Evolutionary conservation across 2,329 filamentous ascomycete species (phyloP).

Genomic region (Arthrobotrys sinensis): DNA sequence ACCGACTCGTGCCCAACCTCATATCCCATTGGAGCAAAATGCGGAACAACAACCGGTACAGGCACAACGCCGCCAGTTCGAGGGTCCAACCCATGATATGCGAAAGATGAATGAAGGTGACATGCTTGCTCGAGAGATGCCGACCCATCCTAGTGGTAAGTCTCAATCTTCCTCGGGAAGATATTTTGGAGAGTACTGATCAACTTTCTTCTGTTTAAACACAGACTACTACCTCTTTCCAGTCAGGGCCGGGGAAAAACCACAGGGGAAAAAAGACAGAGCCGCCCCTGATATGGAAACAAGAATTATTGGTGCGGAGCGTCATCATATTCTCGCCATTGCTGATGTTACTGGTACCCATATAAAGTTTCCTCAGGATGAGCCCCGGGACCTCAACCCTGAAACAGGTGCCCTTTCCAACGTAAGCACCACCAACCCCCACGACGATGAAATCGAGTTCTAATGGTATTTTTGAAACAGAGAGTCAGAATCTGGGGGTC

Average conservation of each 20-base stretch:
- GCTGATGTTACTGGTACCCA: conserved; percentile 53
- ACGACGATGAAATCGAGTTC: not conserved
- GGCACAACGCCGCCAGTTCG: conserved; percentile 8
- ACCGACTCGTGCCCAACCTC: not conserved
- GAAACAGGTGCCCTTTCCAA: conserved; percentile 7
- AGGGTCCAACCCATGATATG: conserved; percentile 43
- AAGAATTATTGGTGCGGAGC: conserved; percentile 39
- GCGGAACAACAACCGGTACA: not conserved
- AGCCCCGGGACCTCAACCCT: conserved; percentile 34
- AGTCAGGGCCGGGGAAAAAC: conserved; percentile 20
- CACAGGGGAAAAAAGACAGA: conserved; percentile 21
- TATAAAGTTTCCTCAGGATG: conserved; percentile 53
- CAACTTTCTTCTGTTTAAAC: not conserved
- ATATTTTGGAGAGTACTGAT: not conserved
- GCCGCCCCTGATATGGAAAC: conserved; percentile 39
- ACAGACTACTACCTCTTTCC: conserved; percentile 50
- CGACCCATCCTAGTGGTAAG: conserved; percentile 34
- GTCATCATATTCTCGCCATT: conserved; percentile 48
- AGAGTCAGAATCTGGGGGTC: conserved; percentile 63
- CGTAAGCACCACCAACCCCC: not conserved
- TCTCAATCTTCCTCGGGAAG: not conserved
- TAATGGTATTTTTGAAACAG: conserved; percentile 35
- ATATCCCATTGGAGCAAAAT: not conserved
- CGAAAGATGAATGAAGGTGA: conserved; percentile 45
- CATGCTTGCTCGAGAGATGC: conserved; percentile 28